Evolutionary conservation across 2,329 filamentous ascomycete genomes (phyloP).

Genomic region (Chaetomium olivaceum): DNA sequence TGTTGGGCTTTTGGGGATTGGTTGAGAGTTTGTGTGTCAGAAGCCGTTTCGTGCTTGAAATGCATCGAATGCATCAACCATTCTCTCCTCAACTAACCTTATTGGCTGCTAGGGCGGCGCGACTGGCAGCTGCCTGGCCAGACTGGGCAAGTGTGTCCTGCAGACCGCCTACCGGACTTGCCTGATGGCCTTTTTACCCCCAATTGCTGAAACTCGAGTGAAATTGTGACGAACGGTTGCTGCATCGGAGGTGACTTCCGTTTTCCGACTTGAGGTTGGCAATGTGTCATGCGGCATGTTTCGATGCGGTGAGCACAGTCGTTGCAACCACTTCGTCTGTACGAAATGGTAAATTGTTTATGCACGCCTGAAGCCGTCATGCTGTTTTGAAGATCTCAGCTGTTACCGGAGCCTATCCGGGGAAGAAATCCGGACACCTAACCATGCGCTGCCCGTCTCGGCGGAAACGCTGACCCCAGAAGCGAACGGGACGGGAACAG

Average conservation of each 20-base stretch:
- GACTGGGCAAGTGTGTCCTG: neutral
- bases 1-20: neutral
- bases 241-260: slow-evolving; percentile 15
- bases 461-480: neutral
- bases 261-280: neutral
- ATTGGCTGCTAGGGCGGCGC: slow-evolving; percentile 2
- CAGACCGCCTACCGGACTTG: neutral
- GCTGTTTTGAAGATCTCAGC: neutral
- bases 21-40: slow-evolving; percentile 11
- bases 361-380: neutral
- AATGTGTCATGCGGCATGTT: neutral
- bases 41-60: slow-evolving; percentile 11
- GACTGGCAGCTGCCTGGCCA: neutral
- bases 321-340: neutral
- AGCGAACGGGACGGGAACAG: neutral
- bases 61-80: neutral
- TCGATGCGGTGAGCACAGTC: neutral
- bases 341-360: neutral
- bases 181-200: neutral
- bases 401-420: neutral
- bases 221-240: slow-evolving; percentile 1
- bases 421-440: neutral
- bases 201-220: neutral
- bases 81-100: neutral
- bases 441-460: neutral